phyloP scores from a whole-genome alignment of 1,284 basidiomycete genomes.

The Nidula niveotomentosa region DNA sequence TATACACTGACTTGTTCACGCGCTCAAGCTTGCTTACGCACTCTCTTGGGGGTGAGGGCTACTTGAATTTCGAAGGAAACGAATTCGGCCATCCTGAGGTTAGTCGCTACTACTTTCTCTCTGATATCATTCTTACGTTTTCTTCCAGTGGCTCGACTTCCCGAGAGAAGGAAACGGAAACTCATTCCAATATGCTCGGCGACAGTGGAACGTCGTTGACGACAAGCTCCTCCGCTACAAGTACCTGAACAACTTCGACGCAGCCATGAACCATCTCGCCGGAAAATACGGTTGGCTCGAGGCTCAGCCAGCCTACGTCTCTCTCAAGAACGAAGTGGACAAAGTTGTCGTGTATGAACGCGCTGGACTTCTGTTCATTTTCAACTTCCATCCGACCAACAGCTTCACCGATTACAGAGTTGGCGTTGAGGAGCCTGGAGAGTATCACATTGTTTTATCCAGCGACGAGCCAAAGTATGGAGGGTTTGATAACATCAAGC shows the following conservation, averaged over 20 bases:
- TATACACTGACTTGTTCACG: slow-evolving; percentile 1
- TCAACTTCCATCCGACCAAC: slow-evolving; percentile 92
- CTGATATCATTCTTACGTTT: slow-evolving; percentile 1
- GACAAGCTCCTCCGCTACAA: slow-evolving; percentile 85
- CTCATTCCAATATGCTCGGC: slow-evolving; percentile 93
- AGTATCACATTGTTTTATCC: slow-evolving; percentile 81
- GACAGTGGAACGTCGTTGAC: slow-evolving; percentile 96
- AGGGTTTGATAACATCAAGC: slow-evolving; percentile 82
- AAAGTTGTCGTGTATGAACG: slow-evolving; percentile 95
- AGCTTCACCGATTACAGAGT: slow-evolving; percentile 95
- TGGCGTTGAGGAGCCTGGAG: slow-evolving; percentile 85
- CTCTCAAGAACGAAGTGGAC: slow-evolving; percentile 90
- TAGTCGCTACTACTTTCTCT: slow-evolving; percentile 12
- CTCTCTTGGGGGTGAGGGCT: slow-evolving; percentile 93
- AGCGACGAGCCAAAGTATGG: slow-evolving; percentile 89
- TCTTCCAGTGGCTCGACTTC: slow-evolving; percentile 89
- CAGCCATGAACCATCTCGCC: slow-evolving; percentile 90
- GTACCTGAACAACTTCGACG: slow-evolving; percentile 93
- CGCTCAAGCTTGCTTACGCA: slow-evolving; percentile 81
- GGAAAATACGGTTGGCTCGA: slow-evolving; percentile 83
- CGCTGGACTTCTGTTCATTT: slow-evolving; percentile 90
- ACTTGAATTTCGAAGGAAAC: slow-evolving; percentile 98
- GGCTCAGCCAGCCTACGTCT: slow-evolving; percentile 87
- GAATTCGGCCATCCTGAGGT: slow-evolving; percentile 98
- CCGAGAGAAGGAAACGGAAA: slow-evolving; percentile 93